Conservation (phyloP, 140 eudicot species). For the Ambrosia hybrid region DNA sequence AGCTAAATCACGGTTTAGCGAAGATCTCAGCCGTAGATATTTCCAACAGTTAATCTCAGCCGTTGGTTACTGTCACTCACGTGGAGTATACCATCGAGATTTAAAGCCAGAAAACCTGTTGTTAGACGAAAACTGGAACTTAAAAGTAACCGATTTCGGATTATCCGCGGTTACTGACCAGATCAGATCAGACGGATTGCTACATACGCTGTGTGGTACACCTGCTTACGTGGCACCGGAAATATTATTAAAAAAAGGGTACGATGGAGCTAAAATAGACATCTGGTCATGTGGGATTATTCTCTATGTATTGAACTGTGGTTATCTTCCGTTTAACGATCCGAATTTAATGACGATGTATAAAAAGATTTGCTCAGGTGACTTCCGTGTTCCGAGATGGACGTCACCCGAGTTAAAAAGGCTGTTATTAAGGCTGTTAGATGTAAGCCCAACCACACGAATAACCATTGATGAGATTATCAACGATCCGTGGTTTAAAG, state of each 20-base stretch:
- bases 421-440: slow-evolving; percentile 49
- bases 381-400: slow-evolving; percentile 65
- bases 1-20: slow-evolving; percentile 62
- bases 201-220: slow-evolving; percentile 71
- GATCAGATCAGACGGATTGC: slow-evolving; percentile 61
- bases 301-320: slow-evolving; percentile 55
- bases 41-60: slow-evolving; percentile 79
- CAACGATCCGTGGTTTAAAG: slow-evolving; percentile 60
- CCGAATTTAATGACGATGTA: slow-evolving; percentile 63
- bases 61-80: slow-evolving; percentile 71
- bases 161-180: slow-evolving; percentile 54
- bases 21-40: slow-evolving; percentile 68
- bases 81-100: slow-evolving; percentile 77
- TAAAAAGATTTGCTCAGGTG: slow-evolving; percentile 60
- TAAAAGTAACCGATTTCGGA: slow-evolving; percentile 77
- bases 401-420: slow-evolving; percentile 57
- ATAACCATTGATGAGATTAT: slow-evolving; percentile 52
- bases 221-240: slow-evolving; percentile 89
- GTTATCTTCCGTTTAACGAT: slow-evolving; percentile 72
- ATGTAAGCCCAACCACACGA: slow-evolving; percentile 60
- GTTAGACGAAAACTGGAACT: slow-evolving; percentile 63
- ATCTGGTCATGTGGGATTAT: slow-evolving; percentile 84
- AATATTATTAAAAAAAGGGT: slow-evolving; percentile 61
- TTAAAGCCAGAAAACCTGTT: slow-evolving; percentile 68
- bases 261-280: slow-evolving; percentile 70